phyloP scores from a whole-genome alignment of 108 stramenopile species.

The Bacterosira constricta region DNA sequence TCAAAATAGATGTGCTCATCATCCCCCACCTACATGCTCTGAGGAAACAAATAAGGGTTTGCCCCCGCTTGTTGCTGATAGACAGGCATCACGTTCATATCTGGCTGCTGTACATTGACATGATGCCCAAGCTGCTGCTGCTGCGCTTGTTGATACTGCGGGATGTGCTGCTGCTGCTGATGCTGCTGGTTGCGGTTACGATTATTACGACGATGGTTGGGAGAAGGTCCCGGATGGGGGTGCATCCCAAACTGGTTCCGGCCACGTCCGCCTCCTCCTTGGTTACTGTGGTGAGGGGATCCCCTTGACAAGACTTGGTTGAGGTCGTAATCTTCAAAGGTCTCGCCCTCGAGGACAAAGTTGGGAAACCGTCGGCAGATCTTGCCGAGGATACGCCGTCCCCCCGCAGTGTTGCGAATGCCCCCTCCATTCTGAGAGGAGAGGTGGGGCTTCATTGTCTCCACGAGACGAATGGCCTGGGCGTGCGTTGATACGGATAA shows the following conservation, averaged over 20 bases:
- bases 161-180: constrained; percentile 20
- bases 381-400: constrained; percentile 91
- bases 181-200: constrained; percentile 21
- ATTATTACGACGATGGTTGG: constrained; percentile 28
- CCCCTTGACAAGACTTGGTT: constrained; percentile 37
- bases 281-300: constrained; percentile 3
- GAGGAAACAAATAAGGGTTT: constrained; percentile 25
- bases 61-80: constrained; percentile 21
- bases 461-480: constrained; percentile 92
- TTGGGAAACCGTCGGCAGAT: constrained; percentile 94
- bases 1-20: neutral
- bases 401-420: constrained; percentile 94
- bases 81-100: constrained; percentile 22
- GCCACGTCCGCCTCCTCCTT: constrained; percentile 20
- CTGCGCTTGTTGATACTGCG: constrained; percentile 34
- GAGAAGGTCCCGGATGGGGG: constrained; percentile 31
- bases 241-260: constrained; percentile 27
- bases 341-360: constrained; percentile 70
- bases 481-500: constrained; percentile 90
- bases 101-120: constrained; percentile 33
- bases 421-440: constrained; percentile 73
- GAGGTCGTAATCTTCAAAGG: constrained; percentile 45
- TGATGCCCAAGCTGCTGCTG: constrained; percentile 21
- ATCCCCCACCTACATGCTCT: constrained; percentile 5
- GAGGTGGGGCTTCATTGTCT: constrained; percentile 95